These are phyloP conservation scores for Hericium erinaceus DNA, from an alignment of 768 basidiomycete genomes.

Conservation along the genomic window DNA sequence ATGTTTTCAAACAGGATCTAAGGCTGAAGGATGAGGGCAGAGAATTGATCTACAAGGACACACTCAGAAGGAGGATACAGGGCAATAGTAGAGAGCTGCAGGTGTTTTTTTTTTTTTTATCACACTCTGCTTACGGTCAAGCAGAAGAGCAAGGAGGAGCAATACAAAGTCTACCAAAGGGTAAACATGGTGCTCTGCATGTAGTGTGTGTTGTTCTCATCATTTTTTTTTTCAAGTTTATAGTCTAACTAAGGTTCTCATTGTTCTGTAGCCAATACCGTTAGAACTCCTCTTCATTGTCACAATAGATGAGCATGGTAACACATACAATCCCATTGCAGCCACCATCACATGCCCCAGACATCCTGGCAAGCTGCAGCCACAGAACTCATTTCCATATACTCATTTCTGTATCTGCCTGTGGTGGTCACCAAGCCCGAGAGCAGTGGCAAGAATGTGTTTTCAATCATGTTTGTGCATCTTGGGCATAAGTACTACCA, in stretches of 20 bases:
- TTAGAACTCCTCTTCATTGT: constrained; percentile 84
- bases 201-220: not conserved
- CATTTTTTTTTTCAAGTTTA: too few species aligned
- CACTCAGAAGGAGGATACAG: constrained; percentile 72
- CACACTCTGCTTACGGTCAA: constrained; percentile 94
- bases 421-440: constrained; percentile 36
- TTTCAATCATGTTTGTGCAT: constrained; percentile 88
- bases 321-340: too few species aligned
- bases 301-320: constrained; percentile 54
- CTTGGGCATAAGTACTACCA: constrained; percentile 90
- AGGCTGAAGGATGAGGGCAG: constrained; percentile 80
- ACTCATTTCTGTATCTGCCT: constrained; percentile 34
- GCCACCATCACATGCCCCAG: constrained; percentile 15
- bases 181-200: constrained; percentile 36
- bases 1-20: constrained; percentile 49
- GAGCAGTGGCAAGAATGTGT: constrained; percentile 70
- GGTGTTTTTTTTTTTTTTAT: constrained; percentile 93
- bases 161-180: constrained; percentile 86
- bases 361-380: constrained; percentile 32
- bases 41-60: constrained; percentile 86
- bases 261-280: constrained; percentile 77
- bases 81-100: constrained; percentile 82
- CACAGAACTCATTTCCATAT: constrained; percentile 24
- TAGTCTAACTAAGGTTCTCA: too few species aligned
- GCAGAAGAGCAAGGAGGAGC: constrained; percentile 85